Evolutionary conservation across 768 basidiomycete species (phyloP).

Genomic region (Tephrocybe sp.): DNA sequence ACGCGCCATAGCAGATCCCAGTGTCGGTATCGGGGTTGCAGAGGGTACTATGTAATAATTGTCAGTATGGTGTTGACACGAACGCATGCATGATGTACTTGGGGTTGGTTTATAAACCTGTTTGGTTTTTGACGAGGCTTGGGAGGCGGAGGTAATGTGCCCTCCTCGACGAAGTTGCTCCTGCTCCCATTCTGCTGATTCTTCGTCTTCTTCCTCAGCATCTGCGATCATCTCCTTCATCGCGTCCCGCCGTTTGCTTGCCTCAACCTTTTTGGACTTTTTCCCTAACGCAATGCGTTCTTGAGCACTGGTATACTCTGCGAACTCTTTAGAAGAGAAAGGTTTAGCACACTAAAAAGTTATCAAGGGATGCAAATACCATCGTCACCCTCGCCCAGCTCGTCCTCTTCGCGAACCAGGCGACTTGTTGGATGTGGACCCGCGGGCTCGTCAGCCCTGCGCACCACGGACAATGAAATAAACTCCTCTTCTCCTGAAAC

Average conservation of each 20-base stretch:
- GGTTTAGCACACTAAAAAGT: background rate
- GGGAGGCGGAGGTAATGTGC: slow-evolving; percentile 39
- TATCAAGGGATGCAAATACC: slow-evolving; percentile 40
- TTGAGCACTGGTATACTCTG: slow-evolving; percentile 86
- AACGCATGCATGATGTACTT: slow-evolving; percentile 44
- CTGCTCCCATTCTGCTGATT: slow-evolving; percentile 82
- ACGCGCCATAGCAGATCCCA: slow-evolving; percentile 60
- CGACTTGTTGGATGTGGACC: slow-evolving; percentile 88
- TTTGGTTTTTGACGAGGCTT: slow-evolving; percentile 39
- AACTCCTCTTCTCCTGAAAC: slow-evolving; percentile 62
- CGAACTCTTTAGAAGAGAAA: slow-evolving; percentile 58
- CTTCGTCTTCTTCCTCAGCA: slow-evolving; percentile 82
- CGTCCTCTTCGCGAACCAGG: slow-evolving; percentile 82
- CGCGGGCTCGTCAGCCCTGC: slow-evolving; percentile 48
- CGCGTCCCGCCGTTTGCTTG: slow-evolving; percentile 59
- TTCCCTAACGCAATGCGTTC: slow-evolving; percentile 86
- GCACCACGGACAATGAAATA: slow-evolving; percentile 74
- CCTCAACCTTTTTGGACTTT: slow-evolving; percentile 74
- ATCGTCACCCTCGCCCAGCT: slow-evolving; percentile 85
- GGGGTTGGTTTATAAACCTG: slow-evolving; percentile 68
- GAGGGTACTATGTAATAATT: slow-evolving; percentile 56
- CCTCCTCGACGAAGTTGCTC: slow-evolving; percentile 81
- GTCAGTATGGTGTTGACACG: slow-evolving; percentile 8
- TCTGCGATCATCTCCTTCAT: slow-evolving; percentile 85
- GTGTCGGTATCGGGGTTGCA: slow-evolving; percentile 59